Evolutionary conservation across 1,139 yeast genomes (phyloP).

Genomic region (Meyerozyma guilliermondii): DNA sequence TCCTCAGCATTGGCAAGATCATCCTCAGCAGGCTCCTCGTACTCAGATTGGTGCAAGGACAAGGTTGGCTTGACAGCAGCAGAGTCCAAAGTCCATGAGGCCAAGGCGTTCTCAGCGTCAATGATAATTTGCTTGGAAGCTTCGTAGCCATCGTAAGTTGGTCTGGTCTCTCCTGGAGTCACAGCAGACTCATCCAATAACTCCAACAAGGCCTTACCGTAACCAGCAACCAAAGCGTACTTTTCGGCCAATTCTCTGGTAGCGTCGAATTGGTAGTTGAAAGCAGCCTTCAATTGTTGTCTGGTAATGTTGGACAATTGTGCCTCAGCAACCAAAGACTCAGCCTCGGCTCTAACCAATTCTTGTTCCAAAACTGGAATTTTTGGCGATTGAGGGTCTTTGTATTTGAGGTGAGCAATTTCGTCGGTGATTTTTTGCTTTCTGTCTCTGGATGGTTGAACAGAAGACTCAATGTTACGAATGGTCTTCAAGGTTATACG

Average conservation of each 20-base stretch:
- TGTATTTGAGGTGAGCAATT: constrained; percentile 95
- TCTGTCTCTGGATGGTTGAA: constrained; percentile 97
- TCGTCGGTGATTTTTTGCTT: constrained; percentile 96
- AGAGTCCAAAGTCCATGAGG: constrained; percentile 93
- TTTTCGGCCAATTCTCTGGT: constrained; percentile 95
- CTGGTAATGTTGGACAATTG: constrained; percentile 97
- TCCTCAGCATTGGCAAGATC: constrained; percentile 44
- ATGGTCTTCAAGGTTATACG: constrained; percentile 91
- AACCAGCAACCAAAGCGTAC: constrained; percentile 94
- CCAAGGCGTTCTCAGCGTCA: constrained; percentile 94
- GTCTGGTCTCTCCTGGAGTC: constrained; percentile 98
- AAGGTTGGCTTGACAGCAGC: constrained; percentile 94
- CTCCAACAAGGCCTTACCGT: constrained; percentile 96
- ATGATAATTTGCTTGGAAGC: constrained; percentile 96
- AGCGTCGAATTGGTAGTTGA: constrained; percentile 95
- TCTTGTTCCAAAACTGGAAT: constrained; percentile 95
- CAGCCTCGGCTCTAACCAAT: constrained; percentile 98
- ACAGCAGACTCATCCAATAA: constrained; percentile 94
- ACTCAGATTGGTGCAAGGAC: constrained; percentile 76
- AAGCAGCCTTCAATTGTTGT: constrained; percentile 95
- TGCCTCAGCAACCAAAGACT: constrained; percentile 97
- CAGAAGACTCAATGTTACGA: constrained; percentile 95
- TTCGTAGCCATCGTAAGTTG: constrained; percentile 97
- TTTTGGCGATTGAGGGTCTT: constrained; percentile 97
- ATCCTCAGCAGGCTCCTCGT: constrained; percentile 42